Base-by-base conservation (phyloP, 371 early-diverging fungal genomes). In the Rhizopus delemar region DNA sequence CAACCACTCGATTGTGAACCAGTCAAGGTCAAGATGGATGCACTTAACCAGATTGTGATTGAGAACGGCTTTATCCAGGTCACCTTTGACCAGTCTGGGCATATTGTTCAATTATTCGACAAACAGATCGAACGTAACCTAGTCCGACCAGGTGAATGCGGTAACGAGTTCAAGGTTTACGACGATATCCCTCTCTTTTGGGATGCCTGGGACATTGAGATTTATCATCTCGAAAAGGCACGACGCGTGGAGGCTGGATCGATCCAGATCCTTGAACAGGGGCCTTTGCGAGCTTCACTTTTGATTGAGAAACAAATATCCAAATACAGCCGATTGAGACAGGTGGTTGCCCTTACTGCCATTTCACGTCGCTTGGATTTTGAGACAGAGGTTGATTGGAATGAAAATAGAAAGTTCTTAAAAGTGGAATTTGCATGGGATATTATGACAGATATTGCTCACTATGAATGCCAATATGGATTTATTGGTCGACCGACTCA, bases 381-480 rank as follows among this genome's bases (percentile, higher is more conserved):
- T 76, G 90, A 90, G 28, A 93, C 86, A 43, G 82, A 84, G 12
- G 91, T 95, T 2, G 87, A 92, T 39, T 98, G 98, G 98, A 76
- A 95, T 57, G 98, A 98, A 70, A 93, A 86, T 70, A 82, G 92
- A 55, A 84, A 85, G 63, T 77, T 94, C 38, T 72, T 97, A 63
- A 95, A 96, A 79, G 93, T 92, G 4, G 93, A 93, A 52, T 95
- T 96, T 69, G 84, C 90, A 0, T 84, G 92, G 80, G 89, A 93
- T 63, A 86, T 97, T 22, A 41, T 60, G 43, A 77, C 86, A 36
- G 96, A 96, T 13, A 43, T 70, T 51, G 93, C 94, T 3, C 93
- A 92, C 0, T 97, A 94, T 68, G 96, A 97, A 59, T 91, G 93
- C 2, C 94, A 93, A 67, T 96, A 88, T 75, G 96, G 97, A 2